A percentile compares a stretch with the other conserved stretches of the same genome.
phyloP scores from a whole-genome alignment of 192 early-diverging fungal genomes.

The Phycomyces blakesleeanus region DNA sequence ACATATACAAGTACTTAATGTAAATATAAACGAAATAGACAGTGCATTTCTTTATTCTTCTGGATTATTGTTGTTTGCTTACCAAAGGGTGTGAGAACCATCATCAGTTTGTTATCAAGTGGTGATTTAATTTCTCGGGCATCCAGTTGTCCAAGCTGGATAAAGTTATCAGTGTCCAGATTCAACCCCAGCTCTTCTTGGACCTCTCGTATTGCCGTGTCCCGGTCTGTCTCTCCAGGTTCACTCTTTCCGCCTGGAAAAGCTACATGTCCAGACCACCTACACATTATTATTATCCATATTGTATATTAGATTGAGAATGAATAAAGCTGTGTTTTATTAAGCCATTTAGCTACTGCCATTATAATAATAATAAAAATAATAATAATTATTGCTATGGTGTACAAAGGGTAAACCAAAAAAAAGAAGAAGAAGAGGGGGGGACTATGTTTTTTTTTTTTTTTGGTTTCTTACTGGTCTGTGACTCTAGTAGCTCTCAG shows the following conservation, averaged over 20 bases:
- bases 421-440: too few species aligned
- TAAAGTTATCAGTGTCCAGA: conserved; percentile 15
- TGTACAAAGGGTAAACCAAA: too few species aligned
- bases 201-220: conserved; percentile 26
- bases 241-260: conserved; percentile 34
- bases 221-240: conserved; percentile 26
- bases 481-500: conserved; percentile 23
- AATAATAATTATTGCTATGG: too few species aligned
- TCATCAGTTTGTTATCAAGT: conserved; percentile 19
- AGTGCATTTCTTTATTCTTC: neutral
- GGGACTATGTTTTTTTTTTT: neutral
- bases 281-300: neutral
- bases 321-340: neutral
- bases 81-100: conserved; percentile 35
- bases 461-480: conserved; percentile 20
- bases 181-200: conserved; percentile 30
- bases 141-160: conserved; percentile 21
- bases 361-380: too few species aligned
- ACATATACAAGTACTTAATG: neutral
- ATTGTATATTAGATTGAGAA: neutral
- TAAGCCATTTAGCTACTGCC: too few species aligned
- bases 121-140: conserved; percentile 22
- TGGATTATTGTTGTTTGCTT: conserved; percentile 4
- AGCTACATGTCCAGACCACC: conserved; percentile 32
- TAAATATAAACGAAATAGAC: too few species aligned